Evolutionary conservation across 2,329 filamentous ascomycete genomes (phyloP).

Genomic region (Colletotrichum orbiculare): DNA sequence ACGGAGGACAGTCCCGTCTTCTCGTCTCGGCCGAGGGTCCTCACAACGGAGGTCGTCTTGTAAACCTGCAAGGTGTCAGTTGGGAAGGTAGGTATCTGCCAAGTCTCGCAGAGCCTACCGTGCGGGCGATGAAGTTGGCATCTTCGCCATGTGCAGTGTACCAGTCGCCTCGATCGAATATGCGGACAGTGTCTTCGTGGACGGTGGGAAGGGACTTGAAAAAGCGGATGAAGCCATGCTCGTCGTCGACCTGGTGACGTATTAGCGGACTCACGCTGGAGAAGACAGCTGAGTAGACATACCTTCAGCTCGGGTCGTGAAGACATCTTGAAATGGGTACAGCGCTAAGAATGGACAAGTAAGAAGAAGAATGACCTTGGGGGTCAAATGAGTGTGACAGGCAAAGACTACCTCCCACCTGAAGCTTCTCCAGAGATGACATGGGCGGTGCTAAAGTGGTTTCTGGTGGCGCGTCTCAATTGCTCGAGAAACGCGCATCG

Average conservation of each 20-base stretch:
- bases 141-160: conserved; percentile 93
- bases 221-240: conserved; percentile 95
- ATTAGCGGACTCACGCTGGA: neutral
- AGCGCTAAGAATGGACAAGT: neutral
- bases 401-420: neutral
- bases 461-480: conserved; percentile 28
- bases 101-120: conserved; percentile 57
- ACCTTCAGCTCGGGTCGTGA: conserved; percentile 80
- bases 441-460: conserved; percentile 27
- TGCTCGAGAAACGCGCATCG: conserved; percentile 32
- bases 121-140: conserved; percentile 84
- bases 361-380: conserved; percentile 3
- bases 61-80: conserved; percentile 72
- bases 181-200: conserved; percentile 80
- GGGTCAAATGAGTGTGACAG: conserved; percentile 7
- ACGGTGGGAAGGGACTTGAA: conserved; percentile 86
- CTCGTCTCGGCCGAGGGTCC: conserved; percentile 86
- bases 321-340: conserved; percentile 64
- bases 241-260: conserved; percentile 82
- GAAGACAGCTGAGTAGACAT: conserved; percentile 25
- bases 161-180: conserved; percentile 95
- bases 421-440: conserved; percentile 6
- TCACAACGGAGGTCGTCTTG: conserved; percentile 95
- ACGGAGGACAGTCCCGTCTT: conserved; percentile 90
- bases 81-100: neutral